phyloP scores from a whole-genome alignment of 1,139 yeast genomes.

The Wickerhamiella pararugosa region DNA sequence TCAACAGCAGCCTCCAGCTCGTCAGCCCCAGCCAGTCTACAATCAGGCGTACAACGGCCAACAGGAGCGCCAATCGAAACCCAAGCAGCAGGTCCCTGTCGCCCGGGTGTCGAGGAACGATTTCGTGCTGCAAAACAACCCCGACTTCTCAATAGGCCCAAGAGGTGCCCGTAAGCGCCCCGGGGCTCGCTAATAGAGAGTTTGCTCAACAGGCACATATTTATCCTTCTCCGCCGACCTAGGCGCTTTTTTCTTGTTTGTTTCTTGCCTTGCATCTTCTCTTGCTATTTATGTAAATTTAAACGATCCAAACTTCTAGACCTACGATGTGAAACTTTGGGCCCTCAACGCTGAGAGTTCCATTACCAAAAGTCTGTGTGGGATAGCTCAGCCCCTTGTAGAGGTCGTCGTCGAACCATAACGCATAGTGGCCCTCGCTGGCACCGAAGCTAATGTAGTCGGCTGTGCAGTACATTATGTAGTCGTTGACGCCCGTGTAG shows the following conservation, averaged over 20 bases:
- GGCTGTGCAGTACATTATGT: slow-evolving; percentile 66
- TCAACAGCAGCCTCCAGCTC: slow-evolving; percentile 13
- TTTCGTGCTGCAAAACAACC: slow-evolving; percentile 22
- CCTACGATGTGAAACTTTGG: slow-evolving; percentile 55
- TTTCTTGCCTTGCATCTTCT: neutral
- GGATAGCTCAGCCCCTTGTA: slow-evolving; percentile 62
- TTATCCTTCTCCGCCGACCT: neutral
- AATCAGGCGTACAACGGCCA: too few relatives aligned
- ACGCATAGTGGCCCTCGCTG: slow-evolving; percentile 83
- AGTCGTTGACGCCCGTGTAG: slow-evolving; percentile 80
- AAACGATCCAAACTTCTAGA: slow-evolving; percentile 76
- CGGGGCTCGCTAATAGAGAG: too few relatives aligned
- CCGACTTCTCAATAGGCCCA: slow-evolving; percentile 23
- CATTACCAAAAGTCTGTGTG: slow-evolving; percentile 85
- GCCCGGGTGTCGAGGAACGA: slow-evolving; percentile 15
- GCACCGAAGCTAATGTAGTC: slow-evolving; percentile 78
- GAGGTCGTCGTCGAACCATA: slow-evolving; percentile 70
- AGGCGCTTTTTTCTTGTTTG: neutral
- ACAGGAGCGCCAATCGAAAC: too few relatives aligned
- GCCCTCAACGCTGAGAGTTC: slow-evolving; percentile 48
- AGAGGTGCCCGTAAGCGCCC: slow-evolving; percentile 2
- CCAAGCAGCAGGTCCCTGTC: too few relatives aligned
- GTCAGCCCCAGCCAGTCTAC: slow-evolving; percentile 2
- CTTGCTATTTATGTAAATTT: neutral
- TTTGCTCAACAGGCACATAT: too few relatives aligned